Conservation (phyloP, 2,329 filamentous ascomycete species). For the Furcasterigmium sp. region DNA sequence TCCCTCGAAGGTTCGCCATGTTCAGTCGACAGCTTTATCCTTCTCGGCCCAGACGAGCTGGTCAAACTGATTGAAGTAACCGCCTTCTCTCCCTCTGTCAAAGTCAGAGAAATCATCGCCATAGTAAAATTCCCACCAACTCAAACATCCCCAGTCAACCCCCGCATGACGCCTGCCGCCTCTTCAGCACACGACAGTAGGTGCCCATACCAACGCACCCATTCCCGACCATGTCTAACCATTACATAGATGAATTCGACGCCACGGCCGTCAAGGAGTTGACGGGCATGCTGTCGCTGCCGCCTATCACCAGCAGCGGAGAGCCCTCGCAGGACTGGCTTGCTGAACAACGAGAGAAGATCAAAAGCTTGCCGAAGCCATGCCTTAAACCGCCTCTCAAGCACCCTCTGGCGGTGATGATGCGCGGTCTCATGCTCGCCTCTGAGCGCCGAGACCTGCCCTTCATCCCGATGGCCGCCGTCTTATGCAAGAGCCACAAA, state of each 20-base stretch:
- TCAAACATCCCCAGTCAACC: too few species aligned
- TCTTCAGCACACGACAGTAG: not conserved
- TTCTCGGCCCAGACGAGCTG: too few species aligned
- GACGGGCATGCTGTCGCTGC: conserved; percentile 30
- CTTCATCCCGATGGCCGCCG: conserved; percentile 20
- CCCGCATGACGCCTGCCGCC: not conserved
- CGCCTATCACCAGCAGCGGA: conserved; percentile 20
- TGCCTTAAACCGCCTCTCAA: conserved; percentile 18
- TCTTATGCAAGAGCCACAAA: conserved; percentile 35
- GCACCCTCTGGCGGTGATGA: conserved; percentile 12
- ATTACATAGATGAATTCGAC: conserved; percentile 14
- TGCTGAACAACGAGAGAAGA: conserved; percentile 21
- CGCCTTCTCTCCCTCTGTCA: too few species aligned
- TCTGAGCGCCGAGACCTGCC: conserved; percentile 17
- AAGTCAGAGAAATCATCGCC: too few species aligned
- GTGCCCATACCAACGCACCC: too few species aligned
- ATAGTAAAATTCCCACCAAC: too few species aligned
- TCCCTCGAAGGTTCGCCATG: too few species aligned
- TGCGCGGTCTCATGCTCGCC: conserved; percentile 25
- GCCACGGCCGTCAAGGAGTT: conserved; percentile 22
- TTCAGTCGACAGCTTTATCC: too few species aligned
- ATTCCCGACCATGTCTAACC: conserved; percentile 2
- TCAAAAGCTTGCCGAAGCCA: conserved; percentile 16
- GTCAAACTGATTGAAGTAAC: too few species aligned
- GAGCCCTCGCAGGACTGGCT: conserved; percentile 30